Percentiles rank a stretch among this genome's conserved stretches.
Conservation (phyloP, 768 basidiomycete genomes). For the Cubamyces lactineus region DNA sequence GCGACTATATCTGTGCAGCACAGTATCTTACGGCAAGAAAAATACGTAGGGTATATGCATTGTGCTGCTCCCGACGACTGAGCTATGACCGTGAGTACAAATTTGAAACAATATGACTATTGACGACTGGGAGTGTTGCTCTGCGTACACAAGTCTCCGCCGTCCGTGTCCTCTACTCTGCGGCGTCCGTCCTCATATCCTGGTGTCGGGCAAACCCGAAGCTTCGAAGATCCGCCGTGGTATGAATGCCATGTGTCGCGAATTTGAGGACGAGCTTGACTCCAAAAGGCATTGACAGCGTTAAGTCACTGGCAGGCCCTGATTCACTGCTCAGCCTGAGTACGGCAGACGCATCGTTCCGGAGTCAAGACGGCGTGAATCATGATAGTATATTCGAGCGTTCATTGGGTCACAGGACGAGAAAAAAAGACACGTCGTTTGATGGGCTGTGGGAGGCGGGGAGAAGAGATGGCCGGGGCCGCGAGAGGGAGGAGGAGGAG, state of each 20-base stretch:
- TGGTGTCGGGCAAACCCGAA: background rate
- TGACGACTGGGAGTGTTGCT: no score
- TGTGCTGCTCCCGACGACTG: no score
- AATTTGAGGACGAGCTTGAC: background rate
- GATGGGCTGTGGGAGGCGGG: slow-evolving; percentile 11
- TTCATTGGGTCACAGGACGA: background rate
- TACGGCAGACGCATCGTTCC: background rate
- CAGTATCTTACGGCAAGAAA: no score
- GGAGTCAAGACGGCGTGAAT: no score
- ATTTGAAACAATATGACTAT: no score
- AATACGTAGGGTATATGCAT: no score
- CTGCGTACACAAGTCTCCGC: no score
- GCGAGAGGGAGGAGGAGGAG: slow-evolving; percentile 8
- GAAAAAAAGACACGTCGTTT: slow-evolving; percentile 9
- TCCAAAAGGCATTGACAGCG: background rate
- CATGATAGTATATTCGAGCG: no score
- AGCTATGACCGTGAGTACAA: no score
- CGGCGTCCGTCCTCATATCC: background rate
- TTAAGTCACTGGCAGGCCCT: background rate
- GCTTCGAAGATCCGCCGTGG: background rate
- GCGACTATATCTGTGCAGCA: no score
- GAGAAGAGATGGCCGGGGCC: slow-evolving; percentile 11
- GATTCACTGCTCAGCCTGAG: background rate
- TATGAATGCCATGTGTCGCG: slow-evolving; percentile 1
- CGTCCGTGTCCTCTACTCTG: no score